phyloP scores from a whole-genome alignment of 345 rosid species.

The Citrus reticulata region DNA sequence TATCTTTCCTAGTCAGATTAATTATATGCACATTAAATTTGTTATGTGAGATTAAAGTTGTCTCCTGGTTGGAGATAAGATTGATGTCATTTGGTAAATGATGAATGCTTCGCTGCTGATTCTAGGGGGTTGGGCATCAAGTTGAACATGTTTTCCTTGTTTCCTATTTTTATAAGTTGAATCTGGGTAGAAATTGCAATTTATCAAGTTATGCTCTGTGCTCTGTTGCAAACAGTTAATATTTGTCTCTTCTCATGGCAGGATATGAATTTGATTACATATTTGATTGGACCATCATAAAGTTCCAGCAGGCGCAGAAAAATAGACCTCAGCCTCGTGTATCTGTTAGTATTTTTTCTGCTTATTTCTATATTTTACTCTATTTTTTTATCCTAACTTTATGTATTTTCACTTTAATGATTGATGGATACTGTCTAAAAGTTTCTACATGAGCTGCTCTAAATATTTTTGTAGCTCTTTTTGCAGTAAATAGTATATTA shows the following conservation, averaged over 20 bases:
- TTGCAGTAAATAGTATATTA: background rate
- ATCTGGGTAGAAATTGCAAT: background rate
- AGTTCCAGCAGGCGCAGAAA: slow-evolving; percentile 83
- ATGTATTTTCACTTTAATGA: background rate
- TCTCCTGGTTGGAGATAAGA: background rate
- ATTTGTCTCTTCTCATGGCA: slow-evolving; percentile 25
- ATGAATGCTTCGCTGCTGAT: background rate
- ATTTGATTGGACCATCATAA: slow-evolving; percentile 95
- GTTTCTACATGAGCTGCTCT: slow-evolving; percentile 4
- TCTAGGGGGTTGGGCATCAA: background rate
- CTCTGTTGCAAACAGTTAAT: background rate
- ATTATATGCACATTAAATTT: background rate
- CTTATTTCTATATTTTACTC: background rate
- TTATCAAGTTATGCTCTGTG: background rate
- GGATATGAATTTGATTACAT: slow-evolving; percentile 81
- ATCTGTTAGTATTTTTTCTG: slow-evolving; percentile 40
- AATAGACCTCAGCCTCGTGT: slow-evolving; percentile 57
- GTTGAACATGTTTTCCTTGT: background rate
- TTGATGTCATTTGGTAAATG: background rate
- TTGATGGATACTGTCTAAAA: background rate
- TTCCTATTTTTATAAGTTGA: background rate
- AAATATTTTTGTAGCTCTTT: background rate
- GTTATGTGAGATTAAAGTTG: background rate
- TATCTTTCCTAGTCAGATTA: background rate
- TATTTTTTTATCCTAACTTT: background rate